Conservation (phyloP, 2,329 filamentous ascomycete genomes). For the Akanthomyces uredinophilus region DNA sequence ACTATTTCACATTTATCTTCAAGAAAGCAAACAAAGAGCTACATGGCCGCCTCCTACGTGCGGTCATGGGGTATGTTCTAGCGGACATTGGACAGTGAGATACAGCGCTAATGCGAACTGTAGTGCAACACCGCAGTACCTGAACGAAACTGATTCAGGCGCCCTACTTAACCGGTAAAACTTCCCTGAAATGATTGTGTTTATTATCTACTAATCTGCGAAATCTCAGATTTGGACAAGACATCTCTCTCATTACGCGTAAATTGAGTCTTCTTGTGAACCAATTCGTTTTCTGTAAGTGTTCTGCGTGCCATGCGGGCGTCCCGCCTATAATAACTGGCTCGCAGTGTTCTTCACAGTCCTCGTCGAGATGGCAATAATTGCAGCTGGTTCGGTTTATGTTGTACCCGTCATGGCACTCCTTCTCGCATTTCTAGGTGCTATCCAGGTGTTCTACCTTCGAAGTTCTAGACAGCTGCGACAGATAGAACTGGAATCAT, state of each 20-base stretch:
- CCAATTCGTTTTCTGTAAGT: not conserved
- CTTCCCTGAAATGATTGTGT: too few species aligned
- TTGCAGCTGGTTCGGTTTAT: slow-evolving; percentile 9
- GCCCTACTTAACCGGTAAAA: not conserved
- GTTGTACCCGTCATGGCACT: slow-evolving; percentile 35
- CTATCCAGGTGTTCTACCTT: slow-evolving; percentile 28
- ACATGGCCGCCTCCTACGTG: not conserved
- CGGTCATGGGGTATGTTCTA: not conserved
- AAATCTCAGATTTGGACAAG: slow-evolving; percentile 1
- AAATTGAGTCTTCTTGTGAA: not conserved
- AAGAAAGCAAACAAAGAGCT: not conserved
- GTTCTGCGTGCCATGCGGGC: too few species aligned
- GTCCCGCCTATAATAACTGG: too few species aligned
- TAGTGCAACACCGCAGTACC: not conserved
- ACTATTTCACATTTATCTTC: not conserved
- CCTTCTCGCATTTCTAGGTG: slow-evolving; percentile 9
- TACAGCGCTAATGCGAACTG: not conserved
- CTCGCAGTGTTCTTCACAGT: not conserved
- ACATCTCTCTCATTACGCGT: slow-evolving; percentile 4
- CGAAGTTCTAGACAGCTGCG: slow-evolving; percentile 51
- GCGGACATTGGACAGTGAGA: not conserved
- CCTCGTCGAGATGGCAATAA: slow-evolving; percentile 27
- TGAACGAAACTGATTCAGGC: not conserved
- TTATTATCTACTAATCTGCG: not conserved
- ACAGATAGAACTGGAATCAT: slow-evolving; percentile 48